Conservation (phyloP, 768 basidiomycete genomes). For the Termitomyces sp. region DNA sequence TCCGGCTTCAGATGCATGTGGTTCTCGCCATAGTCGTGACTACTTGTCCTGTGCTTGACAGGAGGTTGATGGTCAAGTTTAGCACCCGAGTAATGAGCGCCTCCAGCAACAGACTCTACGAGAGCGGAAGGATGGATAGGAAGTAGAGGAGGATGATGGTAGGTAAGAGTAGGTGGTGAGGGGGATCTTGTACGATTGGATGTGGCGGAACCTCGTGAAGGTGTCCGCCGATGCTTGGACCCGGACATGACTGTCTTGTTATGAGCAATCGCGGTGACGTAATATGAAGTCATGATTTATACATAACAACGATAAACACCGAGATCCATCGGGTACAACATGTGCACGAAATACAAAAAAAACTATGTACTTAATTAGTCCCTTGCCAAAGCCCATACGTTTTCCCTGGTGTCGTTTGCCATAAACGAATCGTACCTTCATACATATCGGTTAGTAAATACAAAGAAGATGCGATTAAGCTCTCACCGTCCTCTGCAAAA, state of each 20-base stretch:
- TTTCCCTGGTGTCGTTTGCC: constrained; percentile 96
- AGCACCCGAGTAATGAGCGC: constrained; percentile 57
- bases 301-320: constrained; percentile 9
- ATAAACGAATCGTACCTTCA: constrained; percentile 87
- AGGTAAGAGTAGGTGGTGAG: constrained; percentile 38
- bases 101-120: constrained; percentile 54
- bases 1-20: constrained; percentile 34
- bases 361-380: constrained; percentile 28
- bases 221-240: constrained; percentile 15
- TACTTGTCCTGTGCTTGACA: constrained; percentile 33
- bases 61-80: constrained; percentile 30
- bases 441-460: not conserved
- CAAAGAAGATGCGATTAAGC: not conserved
- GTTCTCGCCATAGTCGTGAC: constrained; percentile 25
- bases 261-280: constrained; percentile 6
- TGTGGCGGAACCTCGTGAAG: constrained; percentile 12
- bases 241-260: constrained; percentile 1
- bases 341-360: constrained; percentile 14
- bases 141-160: constrained; percentile 41
- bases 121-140: constrained; percentile 47
- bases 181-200: constrained; percentile 23
- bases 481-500: constrained; percentile 63
- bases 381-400: constrained; percentile 91
- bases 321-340: constrained; percentile 2
- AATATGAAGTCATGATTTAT: constrained; percentile 7